Evolutionary conservation across 2,329 filamentous ascomycete species (phyloP).

Genomic region (Blumeriella jaapii): DNA sequence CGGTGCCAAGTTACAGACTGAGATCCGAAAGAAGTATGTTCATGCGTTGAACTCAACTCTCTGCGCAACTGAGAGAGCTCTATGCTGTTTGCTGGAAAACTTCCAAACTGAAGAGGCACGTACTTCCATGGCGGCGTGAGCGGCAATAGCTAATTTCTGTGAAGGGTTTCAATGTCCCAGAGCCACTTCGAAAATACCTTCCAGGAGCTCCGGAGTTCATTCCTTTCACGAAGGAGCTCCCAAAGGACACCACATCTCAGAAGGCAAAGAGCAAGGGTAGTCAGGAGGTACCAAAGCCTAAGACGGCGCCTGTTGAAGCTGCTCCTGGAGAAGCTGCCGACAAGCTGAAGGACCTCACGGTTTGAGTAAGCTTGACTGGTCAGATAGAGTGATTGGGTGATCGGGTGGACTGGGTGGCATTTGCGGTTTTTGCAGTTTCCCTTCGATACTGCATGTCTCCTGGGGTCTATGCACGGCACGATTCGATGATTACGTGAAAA

Average conservation of each 20-base stretch:
- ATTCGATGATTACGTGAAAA: slow-evolving; percentile 6
- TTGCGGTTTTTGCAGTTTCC: too few species aligned
- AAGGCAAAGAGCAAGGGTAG: slow-evolving; percentile 34
- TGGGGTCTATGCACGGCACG: too few species aligned
- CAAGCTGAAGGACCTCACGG: slow-evolving; percentile 28
- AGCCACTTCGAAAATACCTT: slow-evolving; percentile 78
- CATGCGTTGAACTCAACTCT: slow-evolving; percentile 86
- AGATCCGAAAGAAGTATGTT: slow-evolving; percentile 83
- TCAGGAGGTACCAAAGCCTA: slow-evolving; percentile 23
- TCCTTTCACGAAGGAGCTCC: slow-evolving; percentile 74
- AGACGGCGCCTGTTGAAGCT: slow-evolving; percentile 17
- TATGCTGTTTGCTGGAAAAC: slow-evolving; percentile 94
- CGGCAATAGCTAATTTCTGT: slow-evolving; percentile 16
- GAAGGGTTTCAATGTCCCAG: slow-evolving; percentile 67
- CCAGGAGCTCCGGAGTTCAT: slow-evolving; percentile 84
- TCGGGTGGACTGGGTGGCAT: too few species aligned
- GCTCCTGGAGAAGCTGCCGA: slow-evolving; percentile 25
- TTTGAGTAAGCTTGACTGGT: too few species aligned
- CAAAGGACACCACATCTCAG: slow-evolving; percentile 58
- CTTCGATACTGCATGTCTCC: not conserved
- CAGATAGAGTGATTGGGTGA: too few species aligned
- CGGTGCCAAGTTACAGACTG: slow-evolving; percentile 76
- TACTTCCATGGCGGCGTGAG: slow-evolving; percentile 7
- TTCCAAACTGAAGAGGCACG: slow-evolving; percentile 80
- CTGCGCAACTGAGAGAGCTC: slow-evolving; percentile 79